Evolutionary conservation across 139 green algal genomes (phyloP).

Genomic region (Dunaliella primolecta): DNA sequence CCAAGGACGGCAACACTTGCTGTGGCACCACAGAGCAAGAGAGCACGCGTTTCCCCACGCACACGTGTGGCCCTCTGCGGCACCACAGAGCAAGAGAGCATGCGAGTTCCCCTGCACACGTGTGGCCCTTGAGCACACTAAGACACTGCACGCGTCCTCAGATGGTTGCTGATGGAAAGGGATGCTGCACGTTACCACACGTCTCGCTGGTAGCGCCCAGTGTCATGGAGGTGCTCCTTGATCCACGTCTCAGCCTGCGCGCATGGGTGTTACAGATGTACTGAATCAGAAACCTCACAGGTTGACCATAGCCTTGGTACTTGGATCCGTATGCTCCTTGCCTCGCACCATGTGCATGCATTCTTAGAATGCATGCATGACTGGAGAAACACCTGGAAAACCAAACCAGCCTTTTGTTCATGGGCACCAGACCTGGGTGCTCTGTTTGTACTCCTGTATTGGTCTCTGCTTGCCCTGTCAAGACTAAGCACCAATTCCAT

Average conservation of each 20-base stretch:
- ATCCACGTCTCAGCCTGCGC: conserved; percentile 67
- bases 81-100: too few species aligned
- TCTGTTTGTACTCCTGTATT: too few species aligned
- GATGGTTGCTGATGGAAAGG: too few species aligned
- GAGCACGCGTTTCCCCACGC: not conserved
- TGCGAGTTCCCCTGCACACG: not conserved
- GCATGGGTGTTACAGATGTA: not conserved
- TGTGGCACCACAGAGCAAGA: not conserved
- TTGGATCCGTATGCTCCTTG: not conserved
- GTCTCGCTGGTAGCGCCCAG: conserved; percentile 81
- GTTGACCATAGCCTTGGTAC: too few species aligned
- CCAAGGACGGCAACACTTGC: not conserved
- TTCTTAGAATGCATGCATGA: not conserved
- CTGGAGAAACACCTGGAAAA: too few species aligned
- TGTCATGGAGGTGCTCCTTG: conserved; percentile 62
- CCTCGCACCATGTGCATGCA: not conserved
- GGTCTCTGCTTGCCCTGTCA: too few species aligned
- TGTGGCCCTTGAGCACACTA: too few species aligned
- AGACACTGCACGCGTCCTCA: too few species aligned
- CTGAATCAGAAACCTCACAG: too few species aligned
- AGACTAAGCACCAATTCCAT: too few species aligned
- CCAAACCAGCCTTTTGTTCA: too few species aligned
- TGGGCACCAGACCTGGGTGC: not conserved
- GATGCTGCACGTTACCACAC: conserved; percentile 71
- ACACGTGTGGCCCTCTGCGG: not conserved